Evolutionary conservation across 176 grass and related monocot genomes (phyloP).

Genomic region (Carex kokanica): DNA sequence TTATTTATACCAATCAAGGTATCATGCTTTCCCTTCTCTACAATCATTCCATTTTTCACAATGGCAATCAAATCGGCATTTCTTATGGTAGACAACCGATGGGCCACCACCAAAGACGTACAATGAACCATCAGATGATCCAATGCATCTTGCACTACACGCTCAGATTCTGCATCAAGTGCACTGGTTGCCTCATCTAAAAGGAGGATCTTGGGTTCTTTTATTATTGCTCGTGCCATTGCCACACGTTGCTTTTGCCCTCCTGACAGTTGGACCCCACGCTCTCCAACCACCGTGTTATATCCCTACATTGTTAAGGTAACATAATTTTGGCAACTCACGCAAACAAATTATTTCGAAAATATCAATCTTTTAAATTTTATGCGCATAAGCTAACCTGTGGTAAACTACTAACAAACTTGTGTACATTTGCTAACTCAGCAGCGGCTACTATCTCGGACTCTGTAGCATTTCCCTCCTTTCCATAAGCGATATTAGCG

Average conservation of each 20-base stretch:
- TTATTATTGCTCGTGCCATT: constrained; percentile 59
- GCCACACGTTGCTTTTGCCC: constrained; percentile 73
- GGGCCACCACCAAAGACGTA: constrained; percentile 49
- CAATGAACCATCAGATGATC: constrained; percentile 43
- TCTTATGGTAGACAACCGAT: constrained; percentile 55
- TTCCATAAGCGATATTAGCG: constrained; percentile 66
- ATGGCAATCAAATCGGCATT: constrained; percentile 52
- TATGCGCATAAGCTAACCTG: constrained; percentile 27
- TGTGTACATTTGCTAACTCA: constrained; percentile 50
- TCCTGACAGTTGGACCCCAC: constrained; percentile 63
- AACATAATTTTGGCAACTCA: not conserved
- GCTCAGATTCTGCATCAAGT: constrained; percentile 58
- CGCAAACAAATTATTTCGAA: not conserved
- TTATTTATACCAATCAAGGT: constrained; percentile 35
- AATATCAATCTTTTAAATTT: not conserved
- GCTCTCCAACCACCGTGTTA: constrained; percentile 53
- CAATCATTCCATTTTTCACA: constrained; percentile 47
- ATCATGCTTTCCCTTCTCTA: constrained; percentile 73
- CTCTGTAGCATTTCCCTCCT: constrained; percentile 44
- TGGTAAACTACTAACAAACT: constrained; percentile 56
- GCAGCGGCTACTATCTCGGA: constrained; percentile 43
- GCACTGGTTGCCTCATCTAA: constrained; percentile 75
- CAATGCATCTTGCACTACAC: constrained; percentile 54
- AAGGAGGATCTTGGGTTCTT: constrained; percentile 54
- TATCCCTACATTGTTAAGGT: constrained; percentile 45